Percentiles rank a stretch among this genome's conserved stretches.
These are phyloP conservation scores for Diaporthe citriasiana DNA, from an alignment of 2,329 filamentous ascomycete species.

Conservation along the genomic window DNA sequence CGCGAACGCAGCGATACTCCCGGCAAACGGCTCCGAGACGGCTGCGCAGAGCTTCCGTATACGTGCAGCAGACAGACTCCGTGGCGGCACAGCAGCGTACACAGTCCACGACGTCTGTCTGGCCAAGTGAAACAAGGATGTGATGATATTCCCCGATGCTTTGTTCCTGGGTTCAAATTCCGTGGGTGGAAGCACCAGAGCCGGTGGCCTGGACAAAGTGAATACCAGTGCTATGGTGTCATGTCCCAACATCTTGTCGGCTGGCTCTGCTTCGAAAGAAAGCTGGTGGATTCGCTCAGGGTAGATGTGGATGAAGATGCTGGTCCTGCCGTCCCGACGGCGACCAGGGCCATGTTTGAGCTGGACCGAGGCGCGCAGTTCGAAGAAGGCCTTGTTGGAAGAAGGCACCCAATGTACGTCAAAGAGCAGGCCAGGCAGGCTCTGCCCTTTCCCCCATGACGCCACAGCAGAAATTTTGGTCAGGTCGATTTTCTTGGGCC, in stretches of 20 bases:
- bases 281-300: conserved; percentile 32
- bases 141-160: conserved; percentile 1
- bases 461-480: conserved; percentile 32
- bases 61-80: conserved; percentile 16
- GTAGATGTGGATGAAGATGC: conserved; percentile 32
- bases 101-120: conserved; percentile 17
- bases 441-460: conserved; percentile 2
- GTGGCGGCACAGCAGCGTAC: conserved; percentile 11
- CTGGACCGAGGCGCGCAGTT: conserved; percentile 15
- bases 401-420: conserved; percentile 36
- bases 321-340: conserved; percentile 34
- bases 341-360: not conserved
- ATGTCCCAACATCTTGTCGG: conserved; percentile 25
- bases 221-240: conserved; percentile 30
- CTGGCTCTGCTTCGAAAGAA: conserved; percentile 4
- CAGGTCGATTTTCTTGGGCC: conserved; percentile 32
- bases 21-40: not conserved
- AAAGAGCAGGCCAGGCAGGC: conserved; percentile 21
- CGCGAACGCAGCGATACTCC: conserved; percentile 18
- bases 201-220: conserved; percentile 5
- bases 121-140: conserved; percentile 8
- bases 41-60: conserved; percentile 26
- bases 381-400: conserved; percentile 36
- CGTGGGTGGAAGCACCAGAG: conserved; percentile 22
- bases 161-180: conserved; percentile 19